Percentiles rank a stretch among this genome's conserved stretches.
Evolutionary conservation across 225 moss, liverwort and hornwort species (phyloP).

Genomic region (Bryoerythrophyllum caledonicum): DNA sequence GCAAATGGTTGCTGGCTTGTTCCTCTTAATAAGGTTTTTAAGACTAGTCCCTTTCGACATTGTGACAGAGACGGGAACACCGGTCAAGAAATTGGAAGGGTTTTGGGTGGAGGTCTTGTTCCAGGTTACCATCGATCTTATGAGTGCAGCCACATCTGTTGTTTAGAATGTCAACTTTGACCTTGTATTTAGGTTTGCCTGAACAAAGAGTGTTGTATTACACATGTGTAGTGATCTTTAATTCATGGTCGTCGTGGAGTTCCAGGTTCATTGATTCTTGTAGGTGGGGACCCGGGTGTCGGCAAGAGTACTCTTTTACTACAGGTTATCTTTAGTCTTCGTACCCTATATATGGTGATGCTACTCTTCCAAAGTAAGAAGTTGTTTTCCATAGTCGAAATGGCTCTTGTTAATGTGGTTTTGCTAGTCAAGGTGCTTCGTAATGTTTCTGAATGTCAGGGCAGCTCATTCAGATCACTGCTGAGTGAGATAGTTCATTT

Average conservation of each 20-base stretch:
- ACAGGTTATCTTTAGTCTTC: conserved; percentile 58
- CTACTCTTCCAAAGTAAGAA: too few species aligned
- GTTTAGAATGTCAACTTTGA: conserved; percentile 18
- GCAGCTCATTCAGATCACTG: too few species aligned
- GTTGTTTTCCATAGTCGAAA: too few species aligned
- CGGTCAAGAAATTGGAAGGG: conserved; percentile 84
- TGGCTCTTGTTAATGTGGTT: too few species aligned
- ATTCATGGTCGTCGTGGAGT: too few species aligned
- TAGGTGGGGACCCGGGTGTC: conserved; percentile 97
- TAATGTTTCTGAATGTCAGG: too few species aligned
- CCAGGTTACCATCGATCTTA: conserved; percentile 61
- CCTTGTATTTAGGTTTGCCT: conserved; percentile 1
- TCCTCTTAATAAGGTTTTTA: conserved; percentile 12
- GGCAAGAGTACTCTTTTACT: conserved; percentile 95
- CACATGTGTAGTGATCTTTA: conserved; percentile 6
- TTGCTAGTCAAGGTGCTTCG: too few species aligned
- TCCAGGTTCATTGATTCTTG: conserved; percentile 93
- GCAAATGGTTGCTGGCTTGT: too few species aligned
- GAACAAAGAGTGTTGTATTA: not conserved
- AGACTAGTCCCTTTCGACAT: too few species aligned
- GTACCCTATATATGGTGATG: conserved; percentile 20
- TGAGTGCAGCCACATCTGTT: not conserved
- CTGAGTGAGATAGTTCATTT: too few species aligned
- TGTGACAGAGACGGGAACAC: conserved; percentile 69
- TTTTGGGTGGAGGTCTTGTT: conserved; percentile 95